A percentile compares a stretch with the other conserved stretches of the same genome.
Conservation (phyloP, 164 flowering plant species). For the Annona cherimola region DNA sequence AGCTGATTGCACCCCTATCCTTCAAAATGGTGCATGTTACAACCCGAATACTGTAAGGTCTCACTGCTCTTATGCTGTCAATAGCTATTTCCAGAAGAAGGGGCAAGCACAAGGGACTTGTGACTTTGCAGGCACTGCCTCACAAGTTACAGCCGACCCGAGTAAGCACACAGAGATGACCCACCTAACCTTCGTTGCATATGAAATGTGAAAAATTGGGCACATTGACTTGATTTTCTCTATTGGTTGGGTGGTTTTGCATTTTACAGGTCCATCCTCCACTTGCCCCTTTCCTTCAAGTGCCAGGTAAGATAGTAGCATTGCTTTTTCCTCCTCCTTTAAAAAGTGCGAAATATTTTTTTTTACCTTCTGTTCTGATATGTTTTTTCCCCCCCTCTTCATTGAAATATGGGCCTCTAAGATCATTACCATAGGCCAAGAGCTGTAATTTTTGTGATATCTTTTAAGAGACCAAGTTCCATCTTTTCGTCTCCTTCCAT, state of each 20-base stretch:
- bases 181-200: not conserved
- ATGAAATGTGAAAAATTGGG: not conserved
- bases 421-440: not conserved
- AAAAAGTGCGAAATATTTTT: too few species aligned
- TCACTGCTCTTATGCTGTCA: conserved; percentile 78
- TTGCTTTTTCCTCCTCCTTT: not conserved
- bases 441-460: too few species aligned
- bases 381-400: not conserved
- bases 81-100: conserved; percentile 72
- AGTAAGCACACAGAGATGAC: conserved; percentile 25
- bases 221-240: not conserved
- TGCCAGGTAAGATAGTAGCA: conserved; percentile 24
- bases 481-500: not conserved
- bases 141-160: conserved; percentile 29
- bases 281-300: conserved; percentile 36
- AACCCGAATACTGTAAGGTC: conserved; percentile 60
- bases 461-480: not conserved
- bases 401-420: not conserved
- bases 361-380: not conserved
- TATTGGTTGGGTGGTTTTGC: not conserved
- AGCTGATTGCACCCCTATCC: conserved; percentile 64
- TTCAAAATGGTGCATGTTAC: conserved; percentile 57
- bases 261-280: conserved; percentile 26
- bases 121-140: conserved; percentile 55
- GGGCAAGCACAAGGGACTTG: conserved; percentile 46